Conservation (phyloP, 306 rosid genomes). For the Ammopiptanthus mongolicus region DNA sequence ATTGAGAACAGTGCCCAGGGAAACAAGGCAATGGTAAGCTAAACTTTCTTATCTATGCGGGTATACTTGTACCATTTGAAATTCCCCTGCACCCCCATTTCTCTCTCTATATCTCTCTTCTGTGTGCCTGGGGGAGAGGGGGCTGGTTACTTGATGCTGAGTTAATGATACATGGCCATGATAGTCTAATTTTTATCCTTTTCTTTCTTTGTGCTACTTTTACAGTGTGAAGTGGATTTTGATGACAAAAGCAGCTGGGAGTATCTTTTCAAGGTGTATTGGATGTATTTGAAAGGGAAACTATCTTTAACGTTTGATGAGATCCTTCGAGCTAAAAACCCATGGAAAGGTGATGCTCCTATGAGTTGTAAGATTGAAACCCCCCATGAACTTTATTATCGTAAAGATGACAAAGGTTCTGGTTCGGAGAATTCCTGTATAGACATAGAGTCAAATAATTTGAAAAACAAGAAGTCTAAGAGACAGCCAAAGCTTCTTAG, state of each 20-base stretch:
- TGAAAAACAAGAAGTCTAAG: constrained; percentile 33
- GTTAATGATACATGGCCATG: not conserved
- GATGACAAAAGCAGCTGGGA: constrained; percentile 98
- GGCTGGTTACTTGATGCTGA: not conserved
- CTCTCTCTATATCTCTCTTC: not conserved
- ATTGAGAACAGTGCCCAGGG: constrained; percentile 63
- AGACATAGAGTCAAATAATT: constrained; percentile 44
- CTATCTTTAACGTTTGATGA: constrained; percentile 79
- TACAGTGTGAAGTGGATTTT: constrained; percentile 73
- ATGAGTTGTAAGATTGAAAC: constrained; percentile 35
- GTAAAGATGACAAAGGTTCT: constrained; percentile 42
- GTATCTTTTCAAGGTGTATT: constrained; percentile 97
- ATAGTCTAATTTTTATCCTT: constrained; percentile 14
- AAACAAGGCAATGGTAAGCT: constrained; percentile 66
- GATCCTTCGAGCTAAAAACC: constrained; percentile 63
- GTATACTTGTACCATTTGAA: not conserved
- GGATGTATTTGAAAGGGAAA: constrained; percentile 70
- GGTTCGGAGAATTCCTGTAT: constrained; percentile 49
- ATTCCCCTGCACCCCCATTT: not conserved
- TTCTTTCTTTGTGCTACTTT: not conserved
- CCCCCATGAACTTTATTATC: constrained; percentile 34
- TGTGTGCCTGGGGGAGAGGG: not conserved
- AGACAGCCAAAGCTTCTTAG: constrained; percentile 29
- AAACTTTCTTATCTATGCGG: constrained; percentile 19
- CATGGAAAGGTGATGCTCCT: constrained; percentile 48